These are phyloP conservation scores for Cryphonectria carpinicola DNA, from an alignment of 2,329 filamentous ascomycete genomes.

Conservation along the genomic window DNA sequence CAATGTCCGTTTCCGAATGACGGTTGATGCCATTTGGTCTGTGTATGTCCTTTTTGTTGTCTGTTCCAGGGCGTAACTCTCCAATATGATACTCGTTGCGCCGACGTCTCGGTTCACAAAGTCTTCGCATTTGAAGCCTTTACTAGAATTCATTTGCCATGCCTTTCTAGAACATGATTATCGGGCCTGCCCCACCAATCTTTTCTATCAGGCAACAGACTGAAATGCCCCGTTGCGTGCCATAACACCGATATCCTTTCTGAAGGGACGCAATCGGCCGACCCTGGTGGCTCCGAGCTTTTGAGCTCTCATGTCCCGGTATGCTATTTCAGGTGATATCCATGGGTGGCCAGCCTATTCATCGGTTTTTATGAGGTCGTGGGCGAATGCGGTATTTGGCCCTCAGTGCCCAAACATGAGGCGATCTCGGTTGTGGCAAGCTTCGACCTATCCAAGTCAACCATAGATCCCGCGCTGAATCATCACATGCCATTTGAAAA, in stretches of 20 bases:
- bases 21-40: too few relatives aligned
- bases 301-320: not conserved
- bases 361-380: too few relatives aligned
- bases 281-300: too few relatives aligned
- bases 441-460: not conserved
- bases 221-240: not conserved
- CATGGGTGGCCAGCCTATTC: too few relatives aligned
- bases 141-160: too few relatives aligned
- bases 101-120: not conserved
- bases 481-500: not conserved
- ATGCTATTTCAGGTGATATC: not conserved
- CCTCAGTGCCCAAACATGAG: not conserved
- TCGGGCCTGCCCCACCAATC: too few relatives aligned
- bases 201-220: too few relatives aligned
- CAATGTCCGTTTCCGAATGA: too few relatives aligned
- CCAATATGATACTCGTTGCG: not conserved
- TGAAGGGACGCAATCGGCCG: too few relatives aligned
- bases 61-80: too few relatives aligned
- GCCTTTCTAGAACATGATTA: too few relatives aligned
- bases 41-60: too few relatives aligned
- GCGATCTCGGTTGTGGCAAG: not conserved
- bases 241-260: not conserved
- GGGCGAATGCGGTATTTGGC: not conserved
- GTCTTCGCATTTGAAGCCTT: not conserved
- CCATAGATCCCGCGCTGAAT: not conserved